These are phyloP conservation scores for Aquilaria yunnanensis DNA, from an alignment of 345 rosid genomes.

Conservation along the genomic window DNA sequence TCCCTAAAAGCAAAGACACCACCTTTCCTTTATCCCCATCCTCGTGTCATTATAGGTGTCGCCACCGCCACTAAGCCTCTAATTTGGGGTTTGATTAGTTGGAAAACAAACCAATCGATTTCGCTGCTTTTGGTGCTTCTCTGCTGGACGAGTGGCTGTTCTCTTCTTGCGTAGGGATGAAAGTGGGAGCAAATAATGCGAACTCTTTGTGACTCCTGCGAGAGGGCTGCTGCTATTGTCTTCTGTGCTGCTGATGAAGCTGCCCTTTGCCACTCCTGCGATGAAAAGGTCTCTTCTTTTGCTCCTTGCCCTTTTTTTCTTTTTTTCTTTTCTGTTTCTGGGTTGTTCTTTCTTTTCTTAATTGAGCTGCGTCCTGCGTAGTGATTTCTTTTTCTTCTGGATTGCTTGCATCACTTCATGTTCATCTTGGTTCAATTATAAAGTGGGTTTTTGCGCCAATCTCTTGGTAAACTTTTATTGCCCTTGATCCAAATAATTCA, in stretches of 20 bases:
- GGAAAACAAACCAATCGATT: too few relatives aligned
- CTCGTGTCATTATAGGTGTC: constrained; percentile 1
- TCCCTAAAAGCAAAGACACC: too few relatives aligned
- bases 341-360: background rate
- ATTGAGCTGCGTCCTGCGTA: background rate
- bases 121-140: too few relatives aligned
- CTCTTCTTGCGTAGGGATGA: constrained; percentile 26
- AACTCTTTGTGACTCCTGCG: constrained; percentile 84
- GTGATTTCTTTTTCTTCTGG: background rate
- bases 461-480: background rate
- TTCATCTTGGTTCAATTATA: background rate
- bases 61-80: constrained; percentile 4
- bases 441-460: background rate
- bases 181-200: constrained; percentile 48
- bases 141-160: too few relatives aligned
- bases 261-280: constrained; percentile 77
- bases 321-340: background rate
- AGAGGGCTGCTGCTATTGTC: constrained; percentile 72
- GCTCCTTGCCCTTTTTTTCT: background rate
- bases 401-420: background rate
- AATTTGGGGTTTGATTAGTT: too few relatives aligned
- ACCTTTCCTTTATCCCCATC: background rate
- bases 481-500: background rate
- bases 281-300: constrained; percentile 43
- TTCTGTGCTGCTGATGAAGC: constrained; percentile 95